Conservation (phyloP, 2,329 filamentous ascomycete species). For the Zymoseptoria pseudotritici region DNA sequence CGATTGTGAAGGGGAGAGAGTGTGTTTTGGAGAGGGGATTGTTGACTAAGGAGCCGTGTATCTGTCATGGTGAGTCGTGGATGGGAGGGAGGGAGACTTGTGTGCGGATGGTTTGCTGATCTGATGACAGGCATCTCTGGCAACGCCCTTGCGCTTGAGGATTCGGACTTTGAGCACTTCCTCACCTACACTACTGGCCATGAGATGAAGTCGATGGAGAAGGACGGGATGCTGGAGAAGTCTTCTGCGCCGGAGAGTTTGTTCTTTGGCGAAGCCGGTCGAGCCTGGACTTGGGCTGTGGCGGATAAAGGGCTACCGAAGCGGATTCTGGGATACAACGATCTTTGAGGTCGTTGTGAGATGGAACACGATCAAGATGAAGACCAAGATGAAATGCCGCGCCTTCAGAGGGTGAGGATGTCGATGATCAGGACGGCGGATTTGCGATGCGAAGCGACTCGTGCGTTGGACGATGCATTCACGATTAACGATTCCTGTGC, state of each 20-base stretch:
- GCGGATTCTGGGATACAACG: slow-evolving; percentile 44
- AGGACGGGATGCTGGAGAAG: slow-evolving; percentile 46
- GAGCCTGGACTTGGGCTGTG: slow-evolving; percentile 40
- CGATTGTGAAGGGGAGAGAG: slow-evolving; percentile 45
- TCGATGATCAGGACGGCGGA: too few species aligned
- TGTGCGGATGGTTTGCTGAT: slow-evolving; percentile 1
- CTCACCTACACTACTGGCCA: slow-evolving; percentile 51
- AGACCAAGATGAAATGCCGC: too few species aligned
- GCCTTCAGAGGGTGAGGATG: too few species aligned
- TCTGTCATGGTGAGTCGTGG: slow-evolving; percentile 46
- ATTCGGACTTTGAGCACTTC: slow-evolving; percentile 49
- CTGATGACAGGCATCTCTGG: slow-evolving; percentile 47
- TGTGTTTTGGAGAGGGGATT: slow-evolving; percentile 52
- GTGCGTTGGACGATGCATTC: background rate
- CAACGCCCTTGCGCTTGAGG: slow-evolving; percentile 52
- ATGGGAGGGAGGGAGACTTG: background rate
- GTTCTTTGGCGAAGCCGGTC: slow-evolving; percentile 38
- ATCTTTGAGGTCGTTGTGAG: slow-evolving; percentile 31
- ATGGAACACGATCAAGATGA: background rate
- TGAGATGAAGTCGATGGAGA: slow-evolving; percentile 48
- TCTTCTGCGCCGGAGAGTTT: slow-evolving; percentile 44
- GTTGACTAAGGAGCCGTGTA: slow-evolving; percentile 56
- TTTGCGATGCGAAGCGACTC: background rate
- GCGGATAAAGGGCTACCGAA: slow-evolving; percentile 39
- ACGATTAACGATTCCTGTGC: background rate